Conservation (phyloP, 306 rosid genomes). For the Mimosa pudica region DNA sequence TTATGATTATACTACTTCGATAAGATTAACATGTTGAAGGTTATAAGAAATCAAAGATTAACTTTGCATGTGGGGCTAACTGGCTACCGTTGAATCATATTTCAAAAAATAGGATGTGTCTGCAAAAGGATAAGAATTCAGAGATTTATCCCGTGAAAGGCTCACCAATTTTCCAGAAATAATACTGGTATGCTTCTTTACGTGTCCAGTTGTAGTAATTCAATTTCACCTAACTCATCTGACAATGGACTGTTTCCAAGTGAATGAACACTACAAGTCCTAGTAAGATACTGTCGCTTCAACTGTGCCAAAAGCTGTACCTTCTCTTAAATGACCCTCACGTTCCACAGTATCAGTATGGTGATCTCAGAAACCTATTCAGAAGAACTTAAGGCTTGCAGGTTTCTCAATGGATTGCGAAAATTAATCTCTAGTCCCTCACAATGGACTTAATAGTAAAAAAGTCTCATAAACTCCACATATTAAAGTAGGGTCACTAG, state of each 20-base stretch:
- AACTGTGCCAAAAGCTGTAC: constrained; percentile 2
- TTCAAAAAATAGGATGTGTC: neutral
- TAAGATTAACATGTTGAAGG: too few relatives aligned
- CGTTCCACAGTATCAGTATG: neutral
- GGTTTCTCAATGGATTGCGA: neutral
- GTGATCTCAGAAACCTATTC: constrained; percentile 3
- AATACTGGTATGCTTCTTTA: constrained; percentile 4
- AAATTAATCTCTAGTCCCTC: too few relatives aligned
- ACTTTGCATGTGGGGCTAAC: neutral
- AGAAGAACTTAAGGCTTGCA: constrained; percentile 38
- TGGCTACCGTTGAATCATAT: neutral
- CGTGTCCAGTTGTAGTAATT: constrained; percentile 43
- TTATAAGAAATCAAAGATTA: too few relatives aligned
- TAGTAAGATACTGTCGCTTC: constrained; percentile 31
- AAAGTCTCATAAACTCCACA: too few relatives aligned
- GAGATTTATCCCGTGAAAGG: neutral
- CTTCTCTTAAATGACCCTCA: constrained; percentile 37
- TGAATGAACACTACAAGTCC: constrained; percentile 9
- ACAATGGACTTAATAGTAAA: too few relatives aligned
- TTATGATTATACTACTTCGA: too few relatives aligned
- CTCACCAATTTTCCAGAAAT: constrained; percentile 9
- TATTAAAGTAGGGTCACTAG: too few relatives aligned
- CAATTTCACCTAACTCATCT: constrained; percentile 42
- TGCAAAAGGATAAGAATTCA: neutral
- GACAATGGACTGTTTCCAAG: neutral